A percentile compares a stretch with the other conserved stretches of the same genome.
Conservation (phyloP, 768 basidiomycete species). For the Epithele typhae region DNA sequence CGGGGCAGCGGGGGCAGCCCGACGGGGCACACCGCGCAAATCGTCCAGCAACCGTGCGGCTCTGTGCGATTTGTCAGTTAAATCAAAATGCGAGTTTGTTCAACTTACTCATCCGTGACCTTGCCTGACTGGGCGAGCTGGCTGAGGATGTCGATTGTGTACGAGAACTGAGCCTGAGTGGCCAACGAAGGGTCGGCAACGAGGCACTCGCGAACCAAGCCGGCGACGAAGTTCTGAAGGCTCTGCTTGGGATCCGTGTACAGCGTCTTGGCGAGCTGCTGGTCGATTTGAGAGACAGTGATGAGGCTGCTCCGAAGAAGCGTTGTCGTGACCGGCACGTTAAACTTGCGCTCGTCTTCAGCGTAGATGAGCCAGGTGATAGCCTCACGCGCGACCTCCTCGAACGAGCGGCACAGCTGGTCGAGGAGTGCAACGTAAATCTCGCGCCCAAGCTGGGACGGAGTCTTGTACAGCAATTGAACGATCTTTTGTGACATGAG, state of each 20-base stretch:
- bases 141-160: slow-evolving; percentile 74
- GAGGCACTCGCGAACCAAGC: slow-evolving; percentile 82
- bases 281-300: slow-evolving; percentile 73
- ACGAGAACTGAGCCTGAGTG: slow-evolving; percentile 73
- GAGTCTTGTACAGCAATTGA: slow-evolving; percentile 88
- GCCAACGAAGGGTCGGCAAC: slow-evolving; percentile 78
- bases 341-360: slow-evolving; percentile 98
- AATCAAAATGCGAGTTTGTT: background rate
- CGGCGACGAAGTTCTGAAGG: slow-evolving; percentile 76
- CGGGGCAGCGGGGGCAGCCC: slow-evolving; percentile 33
- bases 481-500: slow-evolving; percentile 96
- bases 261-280: slow-evolving; percentile 84
- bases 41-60: slow-evolving; percentile 76
- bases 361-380: slow-evolving; percentile 95
- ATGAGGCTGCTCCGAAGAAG: slow-evolving; percentile 83
- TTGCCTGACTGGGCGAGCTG: slow-evolving; percentile 72
- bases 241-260: slow-evolving; percentile 72
- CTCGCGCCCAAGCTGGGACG: slow-evolving; percentile 82
- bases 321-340: slow-evolving; percentile 89
- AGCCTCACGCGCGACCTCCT: slow-evolving; percentile 94
- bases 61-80: slow-evolving; percentile 40
- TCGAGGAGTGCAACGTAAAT: slow-evolving; percentile 89
- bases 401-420: slow-evolving; percentile 82
- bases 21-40: slow-evolving; percentile 61
- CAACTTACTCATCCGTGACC: slow-evolving; percentile 71